Percentiles rank a stretch among this genome's conserved stretches.
Conservation (phyloP, 768 basidiomycete species). For the Candolleomyces aberdarensis region DNA sequence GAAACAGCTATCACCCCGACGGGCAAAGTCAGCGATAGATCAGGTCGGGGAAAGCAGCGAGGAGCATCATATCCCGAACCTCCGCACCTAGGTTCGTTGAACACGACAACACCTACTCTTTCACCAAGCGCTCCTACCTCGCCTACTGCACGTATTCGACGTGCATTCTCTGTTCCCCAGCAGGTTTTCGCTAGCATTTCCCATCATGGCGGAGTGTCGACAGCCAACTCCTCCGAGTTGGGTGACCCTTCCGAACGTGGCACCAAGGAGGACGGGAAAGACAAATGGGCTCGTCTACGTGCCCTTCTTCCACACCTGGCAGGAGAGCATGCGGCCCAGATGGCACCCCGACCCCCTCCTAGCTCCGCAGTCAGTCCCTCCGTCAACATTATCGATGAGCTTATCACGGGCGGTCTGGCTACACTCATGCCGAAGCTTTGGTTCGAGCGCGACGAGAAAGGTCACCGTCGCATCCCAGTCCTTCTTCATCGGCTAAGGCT, state of each 20-base stretch:
- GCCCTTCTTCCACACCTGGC: constrained; percentile 60
- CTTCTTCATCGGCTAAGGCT: constrained; percentile 80
- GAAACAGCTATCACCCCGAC: not conserved
- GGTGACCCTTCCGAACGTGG: too few relatives aligned
- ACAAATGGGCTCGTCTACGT: constrained; percentile 63
- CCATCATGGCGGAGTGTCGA: not conserved
- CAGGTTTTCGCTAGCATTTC: not conserved
- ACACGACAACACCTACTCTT: not conserved
- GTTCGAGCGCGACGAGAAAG: constrained; percentile 86
- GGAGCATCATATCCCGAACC: not conserved
- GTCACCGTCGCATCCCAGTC: constrained; percentile 74
- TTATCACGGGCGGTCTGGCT: constrained; percentile 77
- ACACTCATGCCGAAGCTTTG: constrained; percentile 76
- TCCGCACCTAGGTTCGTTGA: not conserved
- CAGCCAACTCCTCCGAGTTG: not conserved
- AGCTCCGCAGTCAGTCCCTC: constrained; percentile 45
- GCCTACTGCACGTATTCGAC: not conserved
- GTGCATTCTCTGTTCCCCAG: not conserved
- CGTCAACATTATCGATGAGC: constrained; percentile 80
- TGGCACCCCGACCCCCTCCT: constrained; percentile 30
- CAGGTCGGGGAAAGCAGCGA: not conserved
- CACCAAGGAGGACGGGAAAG: constrained; percentile 18
- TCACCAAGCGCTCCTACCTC: not conserved
- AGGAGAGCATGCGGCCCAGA: constrained; percentile 25
- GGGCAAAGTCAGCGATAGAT: too few relatives aligned